phyloP scores from a whole-genome alignment of 108 stramenopile species.

The Thalassiosira profunda region DNA sequence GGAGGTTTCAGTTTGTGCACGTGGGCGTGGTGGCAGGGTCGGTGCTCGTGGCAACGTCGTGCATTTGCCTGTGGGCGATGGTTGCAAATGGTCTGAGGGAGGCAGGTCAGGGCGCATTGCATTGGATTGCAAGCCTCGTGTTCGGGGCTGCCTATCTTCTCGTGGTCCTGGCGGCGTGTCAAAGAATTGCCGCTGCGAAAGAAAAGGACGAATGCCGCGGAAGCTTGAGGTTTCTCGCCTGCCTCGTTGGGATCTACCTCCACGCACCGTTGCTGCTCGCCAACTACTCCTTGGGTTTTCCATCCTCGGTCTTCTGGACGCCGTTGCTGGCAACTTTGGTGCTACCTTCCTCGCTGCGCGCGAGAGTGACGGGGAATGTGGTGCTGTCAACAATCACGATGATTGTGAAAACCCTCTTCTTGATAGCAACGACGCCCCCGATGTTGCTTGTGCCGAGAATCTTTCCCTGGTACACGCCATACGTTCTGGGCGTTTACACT shows the following conservation, averaged over 20 bases:
- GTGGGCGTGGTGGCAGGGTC: conserved; percentile 29
- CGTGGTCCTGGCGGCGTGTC: not conserved
- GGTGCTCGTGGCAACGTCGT: conserved; percentile 7
- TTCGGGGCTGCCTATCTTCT: not conserved
- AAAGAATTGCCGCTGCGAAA: no score
- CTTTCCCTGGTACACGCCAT: conserved; percentile 62
- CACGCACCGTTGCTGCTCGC: conserved; percentile 77
- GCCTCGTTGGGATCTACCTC: conserved; percentile 64
- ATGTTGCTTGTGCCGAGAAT: conserved; percentile 60
- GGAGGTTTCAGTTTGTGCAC: conserved; percentile 44
- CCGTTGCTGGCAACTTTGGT: conserved; percentile 67
- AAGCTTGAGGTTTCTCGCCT: conserved; percentile 67
- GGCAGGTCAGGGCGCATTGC: no score
- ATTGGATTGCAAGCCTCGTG: no score
- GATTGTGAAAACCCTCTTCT: conserved; percentile 28
- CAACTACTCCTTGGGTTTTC: conserved; percentile 73
- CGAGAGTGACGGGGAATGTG: not conserved
- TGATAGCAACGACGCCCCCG: conserved; percentile 55
- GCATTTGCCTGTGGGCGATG: conserved; percentile 6
- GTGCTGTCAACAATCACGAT: not conserved
- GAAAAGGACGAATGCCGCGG: conserved; percentile 22
- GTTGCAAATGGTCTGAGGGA: not conserved
- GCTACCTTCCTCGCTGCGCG: conserved; percentile 14
- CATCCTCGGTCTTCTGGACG: conserved; percentile 74
- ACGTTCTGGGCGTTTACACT: conserved; percentile 56